A percentile compares a stretch with the other conserved stretches of the same genome.
These are phyloP conservation scores for Paxillus involutus DNA, from an alignment of 768 basidiomycete genomes.

Conservation along the genomic window DNA sequence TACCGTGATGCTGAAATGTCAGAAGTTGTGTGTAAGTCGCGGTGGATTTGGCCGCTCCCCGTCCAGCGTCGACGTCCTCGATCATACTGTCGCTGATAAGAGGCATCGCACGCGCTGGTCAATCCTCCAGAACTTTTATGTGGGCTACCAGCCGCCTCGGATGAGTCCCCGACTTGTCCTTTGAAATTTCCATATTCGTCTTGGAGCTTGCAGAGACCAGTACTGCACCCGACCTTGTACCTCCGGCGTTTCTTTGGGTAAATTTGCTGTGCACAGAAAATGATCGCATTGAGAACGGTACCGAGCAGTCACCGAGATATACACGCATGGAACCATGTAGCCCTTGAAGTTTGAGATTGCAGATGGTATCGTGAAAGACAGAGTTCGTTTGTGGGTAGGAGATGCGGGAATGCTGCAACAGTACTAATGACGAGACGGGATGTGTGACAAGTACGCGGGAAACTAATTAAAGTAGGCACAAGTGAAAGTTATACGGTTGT, in stretches of 20 bases:
- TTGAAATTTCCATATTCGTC: neutral
- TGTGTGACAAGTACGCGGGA: conserved; percentile 29
- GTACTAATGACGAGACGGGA: conserved; percentile 31
- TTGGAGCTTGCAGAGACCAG: neutral
- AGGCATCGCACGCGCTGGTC: neutral
- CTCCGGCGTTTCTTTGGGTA: neutral
- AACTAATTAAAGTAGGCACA: conserved; percentile 34
- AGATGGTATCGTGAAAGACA: conserved; percentile 36
- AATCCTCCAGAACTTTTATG: neutral
- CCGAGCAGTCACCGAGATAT: conserved; percentile 3
- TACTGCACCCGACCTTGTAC: neutral
- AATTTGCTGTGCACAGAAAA: conserved; percentile 13
- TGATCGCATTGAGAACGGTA: conserved; percentile 7
- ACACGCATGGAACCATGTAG: conserved; percentile 26
- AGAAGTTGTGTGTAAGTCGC: too few relatives aligned
- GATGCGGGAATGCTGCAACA: conserved; percentile 47
- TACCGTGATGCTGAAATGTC: too few relatives aligned
- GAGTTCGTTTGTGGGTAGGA: conserved; percentile 38
- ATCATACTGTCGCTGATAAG: neutral
- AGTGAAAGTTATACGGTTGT: conserved; percentile 24
- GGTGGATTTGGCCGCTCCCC: too few relatives aligned
- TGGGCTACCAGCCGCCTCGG: neutral
- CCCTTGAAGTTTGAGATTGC: conserved; percentile 30
- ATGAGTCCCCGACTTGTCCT: neutral
- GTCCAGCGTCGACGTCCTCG: neutral